Evolutionary conservation across 2,329 filamentous ascomycete species (phyloP), one percentile per base, ranked within the genome.

Genomic region (Phialophora chinensis): DNA sequence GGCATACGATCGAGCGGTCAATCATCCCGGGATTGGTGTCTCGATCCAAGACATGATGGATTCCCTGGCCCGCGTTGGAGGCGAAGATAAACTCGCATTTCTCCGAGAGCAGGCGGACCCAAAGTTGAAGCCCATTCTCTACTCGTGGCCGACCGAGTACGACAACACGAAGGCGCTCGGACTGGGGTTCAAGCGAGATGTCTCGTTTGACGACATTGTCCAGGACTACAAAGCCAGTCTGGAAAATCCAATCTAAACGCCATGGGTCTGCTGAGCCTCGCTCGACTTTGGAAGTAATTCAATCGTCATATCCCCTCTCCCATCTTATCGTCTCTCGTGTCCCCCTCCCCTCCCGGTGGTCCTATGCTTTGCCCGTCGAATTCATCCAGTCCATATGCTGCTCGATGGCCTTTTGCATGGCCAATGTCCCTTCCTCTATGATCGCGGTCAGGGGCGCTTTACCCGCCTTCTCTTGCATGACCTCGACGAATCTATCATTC

Each of bases 121-220:
- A 33, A 82, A 78, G 27, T 78, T 85, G 66, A 86, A 87, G 76
- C 79, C 79, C 69, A 87, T 89, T 65, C 76, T 89, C 74, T 81
- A 85, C 69, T 86, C 85, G 66, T 89, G 87, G 87, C 83, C 85
- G 11, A 81, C 83, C 66, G 82, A 84, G 63, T 84, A 88, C 72
- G 85, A 88, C 72, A 84, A 78, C 7, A 74, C 77, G 1, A 82
- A 84, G 67, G 88, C 88, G 3, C 79, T 81, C 66, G 75, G 77
- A 8, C 74, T 90, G 72, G 79, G 80, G 4, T 81, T 82, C 68
- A 71, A 72, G 56, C 77, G 75, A 57, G 80, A 82, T 74, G 74
- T 79, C 59, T 71, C 79, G 0, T 77, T 81, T 69, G 66, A 75
- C 62, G 77, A 79, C 63, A 58, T 29, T 31, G 25, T 58, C 17